These are phyloP conservation scores for Dactylellina leptospora DNA, from an alignment of 2,329 filamentous ascomycete genomes.

Conservation along the genomic window DNA sequence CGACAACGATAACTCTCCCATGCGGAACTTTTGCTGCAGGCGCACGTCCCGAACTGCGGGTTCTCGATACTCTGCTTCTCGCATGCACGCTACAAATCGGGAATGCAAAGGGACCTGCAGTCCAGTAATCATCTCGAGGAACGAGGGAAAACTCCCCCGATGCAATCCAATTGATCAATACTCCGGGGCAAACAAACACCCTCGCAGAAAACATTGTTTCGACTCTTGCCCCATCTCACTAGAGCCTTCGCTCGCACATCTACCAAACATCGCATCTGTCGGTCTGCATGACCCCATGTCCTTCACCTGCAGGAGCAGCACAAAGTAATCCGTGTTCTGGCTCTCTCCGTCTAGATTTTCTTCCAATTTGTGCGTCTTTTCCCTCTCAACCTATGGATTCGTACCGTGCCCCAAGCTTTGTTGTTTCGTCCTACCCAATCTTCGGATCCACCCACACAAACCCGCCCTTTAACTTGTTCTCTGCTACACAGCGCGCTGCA, in stretches of 20 bases:
- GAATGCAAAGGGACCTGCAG: constrained; percentile 26
- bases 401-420: constrained; percentile 34
- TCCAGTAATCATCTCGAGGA: constrained; percentile 8
- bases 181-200: not conserved
- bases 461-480: constrained; percentile 40
- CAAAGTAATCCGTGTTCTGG: constrained; percentile 23
- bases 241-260: not conserved
- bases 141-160: constrained; percentile 9
- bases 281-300: constrained; percentile 27
- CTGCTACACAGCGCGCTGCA: constrained; percentile 45
- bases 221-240: not conserved
- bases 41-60: constrained; percentile 11
- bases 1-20: no score
- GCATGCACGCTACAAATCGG: constrained; percentile 43
- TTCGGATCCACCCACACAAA: constrained; percentile 47
- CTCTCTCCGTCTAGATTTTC: constrained; percentile 13
- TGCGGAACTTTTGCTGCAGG: constrained; percentile 15
- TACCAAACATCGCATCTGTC: constrained; percentile 22
- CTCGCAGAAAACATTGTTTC: not conserved
- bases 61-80: constrained; percentile 18
- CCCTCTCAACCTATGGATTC: constrained; percentile 20
- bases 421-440: constrained; percentile 50
- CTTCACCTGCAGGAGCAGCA: constrained; percentile 17
- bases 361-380: not conserved
- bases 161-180: constrained; percentile 1